Base-by-base conservation (phyloP, 495 filamentous ascomycete species). In the Acidomyces sp. region DNA sequence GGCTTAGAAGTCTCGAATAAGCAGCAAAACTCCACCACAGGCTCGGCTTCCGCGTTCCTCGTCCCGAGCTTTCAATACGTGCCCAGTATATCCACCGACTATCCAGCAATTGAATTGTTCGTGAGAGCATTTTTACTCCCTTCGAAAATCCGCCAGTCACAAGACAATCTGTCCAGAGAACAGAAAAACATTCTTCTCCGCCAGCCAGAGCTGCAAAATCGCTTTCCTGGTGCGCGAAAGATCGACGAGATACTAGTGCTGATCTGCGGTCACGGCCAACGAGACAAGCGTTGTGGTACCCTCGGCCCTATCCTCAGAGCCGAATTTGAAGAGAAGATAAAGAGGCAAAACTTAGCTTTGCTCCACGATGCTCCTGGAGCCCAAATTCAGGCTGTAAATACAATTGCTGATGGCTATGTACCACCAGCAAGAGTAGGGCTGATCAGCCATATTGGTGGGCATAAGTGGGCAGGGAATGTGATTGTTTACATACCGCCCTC, bases 401-500 rank as follows among this genome's bases (percentile, higher is more conserved):
- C 42, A 10, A 40, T 40, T 4, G 39, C 31, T 3, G 36, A 48
- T 18, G 43, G 41, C 6, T 47, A 50, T 22, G 27, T 41, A n/a
- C 43, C 37, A 13, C 43, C 42, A 15, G 58, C 49, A 72, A 70
- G 75, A 46, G 70, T 94, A 4, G 84, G 74, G 1, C 56, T 80
- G 33, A 85, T 88, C 42, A 88, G 81, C 55, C 88, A 96, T 62
- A 73, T 96, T 39, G 84, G 85, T 0, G 88, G 88, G 1, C 88
- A 95, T 51, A 90, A 90, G 47, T 94, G 79, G 53, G 88, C 88
- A 0, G 88, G 88, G 3, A 96, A 96, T 62, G 77, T 94, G 11
- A 85, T 95, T 34, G 61, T 95, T 0, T 96, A 94, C 57, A 62
- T 94, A 3, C 88, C 88, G 3, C 78, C 77, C 3, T 42, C 45